A percentile compares a stretch with the other conserved stretches of the same genome.
phyloP scores from a whole-genome alignment of 108 stramenopile genomes.

The Conticribra guillardii region DNA sequence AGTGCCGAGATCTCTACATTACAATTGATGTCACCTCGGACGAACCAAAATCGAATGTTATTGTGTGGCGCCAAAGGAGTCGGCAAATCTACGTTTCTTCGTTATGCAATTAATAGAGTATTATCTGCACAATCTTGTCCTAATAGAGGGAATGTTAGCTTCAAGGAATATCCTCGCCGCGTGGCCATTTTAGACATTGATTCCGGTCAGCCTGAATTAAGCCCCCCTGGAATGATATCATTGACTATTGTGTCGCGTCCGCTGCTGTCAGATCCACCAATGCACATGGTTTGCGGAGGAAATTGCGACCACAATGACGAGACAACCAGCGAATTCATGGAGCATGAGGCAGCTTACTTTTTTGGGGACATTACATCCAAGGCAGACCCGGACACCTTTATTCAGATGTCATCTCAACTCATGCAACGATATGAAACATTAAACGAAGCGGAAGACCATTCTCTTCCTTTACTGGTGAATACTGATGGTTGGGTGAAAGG shows the following conservation, averaged over 20 bases:
- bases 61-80: slow-evolving; percentile 93
- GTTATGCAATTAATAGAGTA: slow-evolving; percentile 80
- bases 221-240: slow-evolving; percentile 84
- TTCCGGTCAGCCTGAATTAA: slow-evolving; percentile 91
- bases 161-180: background rate
- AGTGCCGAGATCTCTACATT: background rate
- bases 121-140: slow-evolving; percentile 33
- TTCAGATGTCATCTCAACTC: slow-evolving; percentile 55
- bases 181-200: slow-evolving; percentile 91
- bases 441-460: slow-evolving; percentile 6
- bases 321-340: background rate
- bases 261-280: slow-evolving; percentile 78
- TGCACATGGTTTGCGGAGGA: slow-evolving; percentile 49
- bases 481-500: slow-evolving; percentile 96
- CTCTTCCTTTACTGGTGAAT: slow-evolving; percentile 82
- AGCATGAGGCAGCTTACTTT: slow-evolving; percentile 69
- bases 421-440: slow-evolving; percentile 51
- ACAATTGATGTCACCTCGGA: background rate
- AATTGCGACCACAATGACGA: slow-evolving; percentile 2
- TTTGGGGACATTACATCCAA: slow-evolving; percentile 80
- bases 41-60: slow-evolving; percentile 31
- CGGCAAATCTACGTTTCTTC: slow-evolving; percentile 88
- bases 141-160: background rate
- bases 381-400: slow-evolving; percentile 73
- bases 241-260: slow-evolving; percentile 71